These are phyloP conservation scores for Naumovozyma dairenensis DNA, from an alignment of 805 yeast genomes.

Conservation along the genomic window DNA sequence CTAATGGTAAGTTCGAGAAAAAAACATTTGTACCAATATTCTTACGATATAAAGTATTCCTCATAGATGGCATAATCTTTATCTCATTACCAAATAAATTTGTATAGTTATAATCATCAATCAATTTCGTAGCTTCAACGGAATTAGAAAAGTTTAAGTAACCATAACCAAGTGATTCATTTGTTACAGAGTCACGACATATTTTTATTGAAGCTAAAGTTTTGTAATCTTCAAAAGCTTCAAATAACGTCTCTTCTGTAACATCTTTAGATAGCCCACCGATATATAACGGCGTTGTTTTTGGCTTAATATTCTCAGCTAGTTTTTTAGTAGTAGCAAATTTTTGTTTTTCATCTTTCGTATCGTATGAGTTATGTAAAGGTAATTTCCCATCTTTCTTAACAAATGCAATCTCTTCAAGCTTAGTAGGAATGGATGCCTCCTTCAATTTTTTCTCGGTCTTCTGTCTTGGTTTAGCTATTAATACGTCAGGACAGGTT, in stretches of 20 bases:
- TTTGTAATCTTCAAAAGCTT: slow-evolving; percentile 34
- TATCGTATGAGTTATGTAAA: too few relatives aligned
- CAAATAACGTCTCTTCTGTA: slow-evolving; percentile 39
- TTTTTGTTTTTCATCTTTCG: too few relatives aligned
- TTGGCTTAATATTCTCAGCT: too few relatives aligned
- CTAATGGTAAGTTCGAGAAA: slow-evolving; percentile 38
- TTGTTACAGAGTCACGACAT: slow-evolving; percentile 43
- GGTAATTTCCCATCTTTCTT: too few relatives aligned
- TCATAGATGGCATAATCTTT: slow-evolving; percentile 46
- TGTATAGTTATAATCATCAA: slow-evolving; percentile 47
- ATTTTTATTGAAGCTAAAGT: slow-evolving; percentile 50
- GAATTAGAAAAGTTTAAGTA: slow-evolving; percentile 50
- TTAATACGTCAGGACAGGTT: too few relatives aligned
- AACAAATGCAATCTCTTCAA: too few relatives aligned
- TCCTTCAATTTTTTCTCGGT: too few relatives aligned
- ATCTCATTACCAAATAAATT: slow-evolving; percentile 35
- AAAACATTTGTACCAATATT: slow-evolving; percentile 46
- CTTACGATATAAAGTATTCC: slow-evolving; percentile 35
- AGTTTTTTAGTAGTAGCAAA: too few relatives aligned
- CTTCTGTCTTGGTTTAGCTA: too few relatives aligned
- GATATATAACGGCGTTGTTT: slow-evolving; percentile 39
- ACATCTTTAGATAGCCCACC: slow-evolving; percentile 50
- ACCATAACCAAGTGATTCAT: slow-evolving; percentile 60
- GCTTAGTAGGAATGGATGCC: too few relatives aligned
- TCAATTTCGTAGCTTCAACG: slow-evolving; percentile 45